Percentiles rank a stretch among this genome's conserved stretches.
Evolutionary conservation across 768 basidiomycete genomes (phyloP).

Genomic region (Phanerochaete sordida): DNA sequence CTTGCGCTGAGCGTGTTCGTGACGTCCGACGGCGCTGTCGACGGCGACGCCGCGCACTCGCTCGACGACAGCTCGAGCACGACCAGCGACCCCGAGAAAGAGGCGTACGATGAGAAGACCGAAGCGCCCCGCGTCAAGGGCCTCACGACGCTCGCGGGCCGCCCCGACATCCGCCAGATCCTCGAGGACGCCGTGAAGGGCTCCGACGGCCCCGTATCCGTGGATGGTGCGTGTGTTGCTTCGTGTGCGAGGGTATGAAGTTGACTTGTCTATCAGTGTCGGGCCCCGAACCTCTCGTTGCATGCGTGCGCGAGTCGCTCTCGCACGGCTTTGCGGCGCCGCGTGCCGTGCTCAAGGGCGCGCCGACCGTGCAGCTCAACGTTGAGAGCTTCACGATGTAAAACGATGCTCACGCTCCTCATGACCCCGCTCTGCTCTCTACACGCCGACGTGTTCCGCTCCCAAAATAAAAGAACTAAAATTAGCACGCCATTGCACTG

Average conservation of each 20-base stretch:
- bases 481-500: too few relatives aligned
- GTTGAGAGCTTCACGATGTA: slow-evolving; percentile 15
- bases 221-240: slow-evolving; percentile 27
- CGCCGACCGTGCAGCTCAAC: slow-evolving; percentile 14
- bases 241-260: too few relatives aligned
- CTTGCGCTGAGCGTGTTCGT: too few relatives aligned
- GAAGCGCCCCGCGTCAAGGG: slow-evolving; percentile 2
- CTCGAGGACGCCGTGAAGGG: slow-evolving; percentile 22
- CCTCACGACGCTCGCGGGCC: slow-evolving; percentile 12
- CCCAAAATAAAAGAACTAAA: too few relatives aligned
- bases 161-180: slow-evolving; percentile 24
- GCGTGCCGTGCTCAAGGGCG: slow-evolving; percentile 16
- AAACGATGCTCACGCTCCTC: not conserved
- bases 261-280: slow-evolving; percentile 7
- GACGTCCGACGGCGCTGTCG: slow-evolving; percentile 10
- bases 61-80: not conserved
- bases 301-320: not conserved
- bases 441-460: not conserved
- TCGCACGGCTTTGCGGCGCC: slow-evolving; percentile 12
- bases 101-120: slow-evolving; percentile 7
- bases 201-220: slow-evolving; percentile 26
- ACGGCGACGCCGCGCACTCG: not conserved
- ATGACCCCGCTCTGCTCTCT: not conserved
- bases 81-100: slow-evolving; percentile 5
- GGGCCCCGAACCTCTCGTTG: slow-evolving; percentile 6